These are phyloP conservation scores for Trichopus zeylanicus DNA, from an alignment of 116 monocot species.

Conservation along the genomic window DNA sequence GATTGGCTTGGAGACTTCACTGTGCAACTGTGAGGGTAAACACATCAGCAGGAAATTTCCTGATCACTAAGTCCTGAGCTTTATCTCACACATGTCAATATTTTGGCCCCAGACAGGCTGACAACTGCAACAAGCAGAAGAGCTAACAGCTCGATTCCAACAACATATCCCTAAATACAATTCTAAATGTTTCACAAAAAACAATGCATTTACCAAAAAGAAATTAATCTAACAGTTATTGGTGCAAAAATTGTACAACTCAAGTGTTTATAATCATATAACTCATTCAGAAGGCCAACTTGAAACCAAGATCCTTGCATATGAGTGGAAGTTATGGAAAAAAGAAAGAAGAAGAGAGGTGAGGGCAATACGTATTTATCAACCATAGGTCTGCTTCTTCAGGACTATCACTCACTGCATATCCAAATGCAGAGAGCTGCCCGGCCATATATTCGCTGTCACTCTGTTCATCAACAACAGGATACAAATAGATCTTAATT, in stretches of 20 bases:
- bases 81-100: too few species aligned
- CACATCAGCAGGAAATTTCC: neutral
- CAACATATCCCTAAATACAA: too few species aligned
- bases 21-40: slow-evolving; percentile 58
- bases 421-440: slow-evolving; percentile 92
- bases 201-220: too few species aligned
- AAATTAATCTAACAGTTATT: too few species aligned
- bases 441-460: slow-evolving; percentile 99
- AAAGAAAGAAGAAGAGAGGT: neutral
- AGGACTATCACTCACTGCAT: slow-evolving; percentile 65
- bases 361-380: slow-evolving; percentile 79
- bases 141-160: too few species aligned
- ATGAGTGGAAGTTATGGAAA: neutral
- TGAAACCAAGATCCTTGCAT: too few species aligned
- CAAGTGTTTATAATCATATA: too few species aligned
- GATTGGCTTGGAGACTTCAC: slow-evolving; percentile 98
- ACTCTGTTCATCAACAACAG: slow-evolving; percentile 38
- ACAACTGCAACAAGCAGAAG: neutral
- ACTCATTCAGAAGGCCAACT: too few species aligned
- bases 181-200: too few species aligned
- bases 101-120: too few species aligned
- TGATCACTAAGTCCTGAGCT: neutral
- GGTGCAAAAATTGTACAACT: too few species aligned
- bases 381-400: slow-evolving; percentile 95
- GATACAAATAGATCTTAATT: too few species aligned